These are phyloP conservation scores for Omphalea diandra DNA, from an alignment of 441 rosid genomes.

Conservation along the genomic window DNA sequence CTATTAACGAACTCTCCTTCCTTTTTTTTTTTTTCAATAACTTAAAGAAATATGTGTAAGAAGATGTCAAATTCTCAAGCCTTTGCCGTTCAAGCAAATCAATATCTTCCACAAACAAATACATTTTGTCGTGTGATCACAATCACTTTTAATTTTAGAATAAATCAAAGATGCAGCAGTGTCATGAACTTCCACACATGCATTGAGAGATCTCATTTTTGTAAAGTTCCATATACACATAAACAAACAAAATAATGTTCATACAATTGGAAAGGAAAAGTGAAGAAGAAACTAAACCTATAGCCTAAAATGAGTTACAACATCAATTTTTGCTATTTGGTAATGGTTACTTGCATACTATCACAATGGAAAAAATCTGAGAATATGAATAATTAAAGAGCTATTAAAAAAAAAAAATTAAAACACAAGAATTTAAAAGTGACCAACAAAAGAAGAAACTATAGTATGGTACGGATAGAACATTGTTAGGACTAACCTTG, in stretches of 20 bases:
- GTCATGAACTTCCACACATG: not conserved
- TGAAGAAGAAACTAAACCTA: conserved; percentile 6
- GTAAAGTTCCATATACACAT: not conserved
- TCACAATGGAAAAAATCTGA: not conserved
- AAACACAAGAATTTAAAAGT: no score
- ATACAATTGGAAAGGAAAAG: not conserved
- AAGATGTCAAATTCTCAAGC: not conserved
- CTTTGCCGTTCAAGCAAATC: not conserved
- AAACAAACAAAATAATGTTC: not conserved
- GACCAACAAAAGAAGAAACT: not conserved
- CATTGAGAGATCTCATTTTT: conserved; percentile 4
- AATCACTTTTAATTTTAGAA: not conserved
- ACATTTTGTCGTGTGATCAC: not conserved
- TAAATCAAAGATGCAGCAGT: not conserved
- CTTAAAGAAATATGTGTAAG: not conserved
- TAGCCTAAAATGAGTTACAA: not conserved
- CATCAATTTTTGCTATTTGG: not conserved
- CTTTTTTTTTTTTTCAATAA: not conserved
- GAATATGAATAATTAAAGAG: not conserved
- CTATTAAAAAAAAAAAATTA: no score
- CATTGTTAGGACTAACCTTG: conserved; percentile 33
- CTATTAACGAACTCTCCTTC: not conserved
- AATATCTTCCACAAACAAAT: not conserved
- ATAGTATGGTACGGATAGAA: not conserved
- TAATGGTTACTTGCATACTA: not conserved